Conservation (phyloP, 2,329 filamentous ascomycete species). For the Fusarium poae region DNA sequence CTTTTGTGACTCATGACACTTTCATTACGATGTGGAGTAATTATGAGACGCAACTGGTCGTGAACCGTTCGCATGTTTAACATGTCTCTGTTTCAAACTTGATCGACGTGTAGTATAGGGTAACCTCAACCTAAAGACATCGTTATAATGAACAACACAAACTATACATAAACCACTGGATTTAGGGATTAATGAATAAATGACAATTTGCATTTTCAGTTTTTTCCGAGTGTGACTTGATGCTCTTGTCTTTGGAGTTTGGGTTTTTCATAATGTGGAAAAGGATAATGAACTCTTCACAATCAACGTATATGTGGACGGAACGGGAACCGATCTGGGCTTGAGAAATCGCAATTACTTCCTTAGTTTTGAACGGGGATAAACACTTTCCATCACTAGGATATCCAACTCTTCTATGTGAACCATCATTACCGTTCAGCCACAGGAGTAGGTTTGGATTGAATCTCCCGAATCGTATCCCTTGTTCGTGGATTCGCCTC, state of each 20-base stretch:
- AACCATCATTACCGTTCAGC: neutral
- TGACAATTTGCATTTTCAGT: neutral
- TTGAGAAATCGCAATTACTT: neutral
- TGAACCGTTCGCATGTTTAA: neutral
- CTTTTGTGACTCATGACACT: neutral
- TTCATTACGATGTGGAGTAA: neutral
- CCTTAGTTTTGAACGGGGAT: neutral
- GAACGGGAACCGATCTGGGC: neutral
- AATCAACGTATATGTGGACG: fast-evolving
- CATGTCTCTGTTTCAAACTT: no score
- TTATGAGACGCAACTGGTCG: neutral
- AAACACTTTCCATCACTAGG: neutral
- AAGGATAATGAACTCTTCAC: neutral
- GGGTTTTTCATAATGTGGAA: neutral
- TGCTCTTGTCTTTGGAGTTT: neutral
- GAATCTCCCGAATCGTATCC: conserved; percentile 70
- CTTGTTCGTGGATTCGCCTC: conserved; percentile 71
- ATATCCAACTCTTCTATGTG: neutral
- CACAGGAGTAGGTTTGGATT: conserved; percentile 61
- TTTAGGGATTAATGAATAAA: neutral
- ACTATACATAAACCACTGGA: no score
- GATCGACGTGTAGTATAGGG: neutral
- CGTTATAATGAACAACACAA: neutral
- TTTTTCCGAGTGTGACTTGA: neutral
- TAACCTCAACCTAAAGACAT: neutral